Evolutionary conservation across 768 basidiomycete species (phyloP), one percentile per base, ranked within the genome.

Genomic region (Mycena filopes): DNA sequence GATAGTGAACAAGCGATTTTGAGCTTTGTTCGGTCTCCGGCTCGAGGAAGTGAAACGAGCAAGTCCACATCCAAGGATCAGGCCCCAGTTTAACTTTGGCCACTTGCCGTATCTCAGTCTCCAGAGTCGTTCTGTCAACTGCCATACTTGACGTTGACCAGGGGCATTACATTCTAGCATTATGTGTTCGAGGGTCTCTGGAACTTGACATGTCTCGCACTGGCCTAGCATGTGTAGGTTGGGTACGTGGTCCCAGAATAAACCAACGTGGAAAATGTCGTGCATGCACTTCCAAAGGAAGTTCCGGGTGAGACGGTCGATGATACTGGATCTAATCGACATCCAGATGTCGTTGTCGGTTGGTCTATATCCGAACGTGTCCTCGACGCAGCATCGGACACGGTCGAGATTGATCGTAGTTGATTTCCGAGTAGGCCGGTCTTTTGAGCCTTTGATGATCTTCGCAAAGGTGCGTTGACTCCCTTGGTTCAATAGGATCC

Each of bases 171-270:
- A 61, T 43, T 61, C 49, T 2, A 53, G 23, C 25, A 53, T 7
- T 2, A 61, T 61, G 21, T 61, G 60, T 53, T 61, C 48, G 2
- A 61, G 47, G 2, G 60, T 25, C 25, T 61, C 60, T 5, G 49
- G 25, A 20, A 53, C 40, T 18, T 31, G 10, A 21, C 53, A 55
- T n/a, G 23, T 55, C 23, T 33, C 9, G 21, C 53, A 55, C 3
- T 41, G 4, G 3, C 53, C 49, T 4, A 50, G n/a, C 4, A 50
- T 31, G 11, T 50, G 28, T 9, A 28, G n/a, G 49, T 31, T 50
- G 6, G 28, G 28, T 6, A 33, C 26, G 29, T 50, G 49, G 11
- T 50, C 28, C 49, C 49, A 50, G 29, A 50, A 50, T 9, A 10
- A 29, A 10, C 49, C 49, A n/a, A n/a, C n/a, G n/a, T n/a, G n/a